Base-by-base conservation (phyloP, 169 alveolate species). In the Cryptosporidium andersoni region DNA sequence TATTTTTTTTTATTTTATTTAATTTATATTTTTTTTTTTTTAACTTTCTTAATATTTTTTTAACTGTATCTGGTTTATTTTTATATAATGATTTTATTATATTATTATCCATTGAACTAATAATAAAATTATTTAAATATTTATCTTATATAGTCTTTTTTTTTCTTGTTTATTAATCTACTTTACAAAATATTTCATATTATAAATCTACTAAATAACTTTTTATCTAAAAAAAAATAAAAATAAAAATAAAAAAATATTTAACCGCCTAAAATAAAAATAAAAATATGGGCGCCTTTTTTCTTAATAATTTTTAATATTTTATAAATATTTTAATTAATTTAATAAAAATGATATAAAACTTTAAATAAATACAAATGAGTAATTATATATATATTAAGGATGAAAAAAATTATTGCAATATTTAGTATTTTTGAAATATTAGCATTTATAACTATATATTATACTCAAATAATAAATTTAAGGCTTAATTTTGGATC, bases 81-180 rank as follows among this genome's bases (percentile, higher is more conserved):
- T 60, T 60, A 2, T 34, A 6, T 14, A 60, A 60, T 14, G 49
- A 34, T 60, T 60, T 36, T 60, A 34, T 60, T 60, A 60, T n/a
- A 34, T 6, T 0, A 25, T n/a, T 39, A 60, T 39, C 4, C 65
- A 60, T 60, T 6, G 11, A 60, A 3, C 25, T 36, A 60, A 34
- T 9, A 9, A 5, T 5, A 48, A 48, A 48, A 48, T 8, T 8
- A 11, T 48, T 8, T 8, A 48, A 7, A 48, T 9, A 12, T 49
- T 49, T 9, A 49, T 9, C 0, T 9, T 49, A 49, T 0, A 49
- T 49, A 8, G 12, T 60, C 1, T 60, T 25, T 60, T 60, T 60
- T 14, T 60, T 60, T 3, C 4, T 34, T 55, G 25, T 3, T 60
- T 2, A 14, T 49, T 49, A 49, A 49, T 0, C 1, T 9, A 49